phyloP scores from a whole-genome alignment of 164 flowering plant genomes.

The Echeveria elegans region DNA sequence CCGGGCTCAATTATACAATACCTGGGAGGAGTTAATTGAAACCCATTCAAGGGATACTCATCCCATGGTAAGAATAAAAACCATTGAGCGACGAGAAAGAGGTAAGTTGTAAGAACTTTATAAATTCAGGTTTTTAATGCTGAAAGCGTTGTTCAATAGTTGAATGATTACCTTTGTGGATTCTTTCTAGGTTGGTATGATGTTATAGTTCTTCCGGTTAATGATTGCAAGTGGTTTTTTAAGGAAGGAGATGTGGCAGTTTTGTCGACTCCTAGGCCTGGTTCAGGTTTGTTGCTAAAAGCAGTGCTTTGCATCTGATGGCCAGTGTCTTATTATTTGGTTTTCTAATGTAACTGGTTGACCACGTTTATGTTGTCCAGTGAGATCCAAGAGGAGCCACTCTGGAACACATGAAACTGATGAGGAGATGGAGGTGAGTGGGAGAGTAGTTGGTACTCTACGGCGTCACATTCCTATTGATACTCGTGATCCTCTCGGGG shows the following conservation, averaged over 20 bases:
- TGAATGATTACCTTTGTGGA: background rate
- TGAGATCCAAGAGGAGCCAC: slow-evolving; percentile 32
- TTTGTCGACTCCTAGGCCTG: slow-evolving; percentile 76
- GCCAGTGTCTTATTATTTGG: background rate
- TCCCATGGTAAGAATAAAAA: slow-evolving; percentile 65
- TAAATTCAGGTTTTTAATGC: too few species aligned
- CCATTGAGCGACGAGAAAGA: slow-evolving; percentile 86
- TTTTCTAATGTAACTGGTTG: background rate
- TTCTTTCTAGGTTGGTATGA: slow-evolving; percentile 78
- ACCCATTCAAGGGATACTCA: slow-evolving; percentile 59
- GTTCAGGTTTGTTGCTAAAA: slow-evolving; percentile 44
- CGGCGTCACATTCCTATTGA: slow-evolving; percentile 74
- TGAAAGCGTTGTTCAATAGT: background rate
- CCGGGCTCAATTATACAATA: slow-evolving; percentile 91
- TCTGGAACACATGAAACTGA: slow-evolving; percentile 35
- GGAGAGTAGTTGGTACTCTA: slow-evolving; percentile 89
- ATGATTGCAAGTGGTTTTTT: slow-evolving; percentile 76
- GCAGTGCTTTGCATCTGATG: background rate
- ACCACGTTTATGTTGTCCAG: slow-evolving; percentile 28
- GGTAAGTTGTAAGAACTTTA: slow-evolving; percentile 27
- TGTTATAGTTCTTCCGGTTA: slow-evolving; percentile 58
- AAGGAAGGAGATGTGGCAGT: slow-evolving; percentile 98
- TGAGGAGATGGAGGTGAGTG: slow-evolving; percentile 52
- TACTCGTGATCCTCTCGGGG: slow-evolving; percentile 84
- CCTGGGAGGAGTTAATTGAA: slow-evolving; percentile 86